Evolutionary conservation across 106 monocot genomes (phyloP).

Genomic region (Posidonia australis): DNA sequence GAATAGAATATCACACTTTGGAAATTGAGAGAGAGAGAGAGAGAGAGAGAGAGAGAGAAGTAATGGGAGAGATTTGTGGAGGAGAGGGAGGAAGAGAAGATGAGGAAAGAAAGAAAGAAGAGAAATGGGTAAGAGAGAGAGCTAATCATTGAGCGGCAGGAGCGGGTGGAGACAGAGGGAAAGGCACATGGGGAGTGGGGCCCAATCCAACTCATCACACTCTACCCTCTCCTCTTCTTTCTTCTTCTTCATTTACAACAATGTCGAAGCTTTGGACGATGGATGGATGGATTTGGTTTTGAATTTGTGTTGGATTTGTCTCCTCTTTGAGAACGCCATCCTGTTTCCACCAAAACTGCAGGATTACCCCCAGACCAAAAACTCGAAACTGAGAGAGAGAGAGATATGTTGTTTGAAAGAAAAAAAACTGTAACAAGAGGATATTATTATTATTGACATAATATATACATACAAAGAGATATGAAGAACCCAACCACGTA

Average conservation of each 20-base stretch:
- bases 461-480: no score
- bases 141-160: constrained; percentile 50
- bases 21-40: not conserved
- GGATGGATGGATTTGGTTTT: not conserved
- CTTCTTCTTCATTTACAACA: no score
- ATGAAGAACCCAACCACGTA: no score
- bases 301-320: not conserved
- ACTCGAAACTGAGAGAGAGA: no score
- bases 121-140: not conserved
- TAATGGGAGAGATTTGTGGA: not conserved
- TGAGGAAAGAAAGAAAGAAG: not conserved
- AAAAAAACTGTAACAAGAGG: no score
- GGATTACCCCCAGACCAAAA: no score
- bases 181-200: constrained; percentile 45
- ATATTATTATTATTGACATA: no score
- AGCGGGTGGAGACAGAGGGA: constrained; percentile 54
- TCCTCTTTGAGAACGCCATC: no score
- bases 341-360: no score
- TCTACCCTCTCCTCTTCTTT: not conserved
- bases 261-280: not conserved
- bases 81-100: not conserved
- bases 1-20: constrained; percentile 3
- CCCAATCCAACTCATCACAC: constrained; percentile 13
- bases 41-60: constrained; percentile 7
- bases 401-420: no score